Conservation (phyloP, 1,284 basidiomycete species). For the Marasmius tenuissimus region DNA sequence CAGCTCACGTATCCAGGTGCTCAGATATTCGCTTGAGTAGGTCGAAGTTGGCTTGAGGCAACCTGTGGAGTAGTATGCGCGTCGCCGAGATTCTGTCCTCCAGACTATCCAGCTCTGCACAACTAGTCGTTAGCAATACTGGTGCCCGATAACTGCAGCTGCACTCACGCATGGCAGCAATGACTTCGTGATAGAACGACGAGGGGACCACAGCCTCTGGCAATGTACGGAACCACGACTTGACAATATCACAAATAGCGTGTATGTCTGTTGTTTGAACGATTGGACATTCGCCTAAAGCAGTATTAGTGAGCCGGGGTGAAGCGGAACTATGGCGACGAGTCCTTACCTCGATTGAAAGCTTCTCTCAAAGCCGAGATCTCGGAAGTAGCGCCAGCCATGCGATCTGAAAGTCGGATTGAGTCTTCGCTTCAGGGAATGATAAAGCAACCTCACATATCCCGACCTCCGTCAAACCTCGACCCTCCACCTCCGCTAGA, state of each 20-base stretch:
- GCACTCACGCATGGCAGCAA: conserved; percentile 67
- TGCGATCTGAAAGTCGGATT: conserved; percentile 54
- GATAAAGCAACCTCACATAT: conserved; percentile 58
- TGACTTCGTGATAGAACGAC: conserved; percentile 63
- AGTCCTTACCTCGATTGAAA: conserved; percentile 61
- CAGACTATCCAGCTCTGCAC: conserved; percentile 62
- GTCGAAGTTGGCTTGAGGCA: conserved; percentile 74
- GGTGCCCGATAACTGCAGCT: not conserved
- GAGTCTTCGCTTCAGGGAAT: not conserved
- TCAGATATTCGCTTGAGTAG: conserved; percentile 73
- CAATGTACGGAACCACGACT: conserved; percentile 79
- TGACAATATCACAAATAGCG: conserved; percentile 78
- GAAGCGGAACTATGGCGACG: not conserved
- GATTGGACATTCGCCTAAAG: conserved; percentile 59
- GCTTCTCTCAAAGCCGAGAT: conserved; percentile 69
- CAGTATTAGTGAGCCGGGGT: conserved; percentile 1
- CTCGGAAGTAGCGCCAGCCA: conserved; percentile 74
- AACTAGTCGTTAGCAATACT: conserved; percentile 10
- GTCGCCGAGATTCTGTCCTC: conserved; percentile 65
- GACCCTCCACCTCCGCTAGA: conserved; percentile 66
- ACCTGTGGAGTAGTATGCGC: conserved; percentile 61
- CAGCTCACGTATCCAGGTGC: conserved; percentile 73
- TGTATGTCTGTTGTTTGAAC: conserved; percentile 67
- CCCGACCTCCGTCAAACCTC: conserved; percentile 77
- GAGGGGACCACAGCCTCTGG: conserved; percentile 78